Base-by-base conservation (phyloP, 768 basidiomycete genomes). In the Pulveroboletus sp. region DNA sequence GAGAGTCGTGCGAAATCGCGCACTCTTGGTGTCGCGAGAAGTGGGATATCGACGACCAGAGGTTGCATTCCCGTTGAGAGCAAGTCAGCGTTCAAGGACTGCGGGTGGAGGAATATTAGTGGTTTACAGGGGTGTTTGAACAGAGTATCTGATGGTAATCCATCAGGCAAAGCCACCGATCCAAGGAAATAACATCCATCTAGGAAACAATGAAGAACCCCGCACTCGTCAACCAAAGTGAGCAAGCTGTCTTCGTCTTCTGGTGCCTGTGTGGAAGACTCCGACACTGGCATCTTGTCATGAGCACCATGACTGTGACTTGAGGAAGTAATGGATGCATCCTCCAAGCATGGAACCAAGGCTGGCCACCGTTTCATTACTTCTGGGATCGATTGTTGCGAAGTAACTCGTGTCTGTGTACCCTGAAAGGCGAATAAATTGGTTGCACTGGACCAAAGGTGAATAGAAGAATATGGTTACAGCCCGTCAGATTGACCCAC, bases 341-440 rank as follows among this genome's bases (percentile, higher is more conserved):
- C 68, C 14, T 76, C 63, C 32, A 71, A 74, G 60, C 81, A 78
- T 9, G 74, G 59, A 16, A 78, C 73, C 24, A 92, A 71, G 7
- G 78, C 76, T 8, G 90, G 88, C 88, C 90, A 91, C 25, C 70
- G 62, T 19, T 73, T 72, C 44, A 92, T 85, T 33, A 80, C 66
- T 37, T 74, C 68, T n/a, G 88, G 87, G 17, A 78, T 63, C 6
- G 70, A 65, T 20, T 72, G 65, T 56, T 75, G 75, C 36, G 69
- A 66, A 23, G 63, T 63, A 27, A 72, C 53, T 38, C 75, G 78
- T 13, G 77, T 79, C 47, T 82, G 80, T 10, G 80, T 78, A 33
- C 81, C 82, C 68, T 89, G 85, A 61, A 90, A 90, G 34, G 87
- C 84, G 64, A 92, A 92, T 34, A 91, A 68, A 68, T 90, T 85